Conservation (phyloP, 2,329 filamentous ascomycete species). For the Talaromyces sp. region DNA sequence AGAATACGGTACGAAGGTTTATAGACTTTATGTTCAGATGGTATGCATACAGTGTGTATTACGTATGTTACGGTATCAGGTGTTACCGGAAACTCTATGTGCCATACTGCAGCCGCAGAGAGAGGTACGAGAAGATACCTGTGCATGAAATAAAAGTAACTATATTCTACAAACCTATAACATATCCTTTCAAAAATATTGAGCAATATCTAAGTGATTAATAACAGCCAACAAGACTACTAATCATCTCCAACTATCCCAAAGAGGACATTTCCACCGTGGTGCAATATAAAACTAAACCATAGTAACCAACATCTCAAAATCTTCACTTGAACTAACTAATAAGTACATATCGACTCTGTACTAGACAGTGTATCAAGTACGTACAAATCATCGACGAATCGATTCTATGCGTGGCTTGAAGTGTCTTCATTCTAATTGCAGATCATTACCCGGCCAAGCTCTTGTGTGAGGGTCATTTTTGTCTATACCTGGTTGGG, state of each 20-base stretch:
- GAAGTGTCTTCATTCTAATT: slow-evolving; percentile 4
- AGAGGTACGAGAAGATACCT: neutral
- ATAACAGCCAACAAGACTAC: neutral
- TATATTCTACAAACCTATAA: neutral
- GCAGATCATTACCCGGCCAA: slow-evolving; percentile 8
- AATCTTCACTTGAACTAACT: neutral
- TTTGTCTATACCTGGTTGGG: neutral
- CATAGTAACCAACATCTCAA: neutral
- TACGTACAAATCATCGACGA: neutral
- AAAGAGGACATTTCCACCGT: neutral
- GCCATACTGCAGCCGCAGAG: neutral
- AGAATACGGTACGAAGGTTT: neutral
- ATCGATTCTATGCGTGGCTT: neutral
- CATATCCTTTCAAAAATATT: neutral
- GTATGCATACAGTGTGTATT: neutral
- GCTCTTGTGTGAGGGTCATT: neutral
- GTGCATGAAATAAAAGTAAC: neutral
- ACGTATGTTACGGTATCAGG: neutral
- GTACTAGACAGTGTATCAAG: neutral
- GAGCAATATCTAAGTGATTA: neutral
- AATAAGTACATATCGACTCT: neutral
- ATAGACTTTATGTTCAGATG: neutral
- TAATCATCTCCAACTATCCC: neutral
- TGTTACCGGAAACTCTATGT: neutral
- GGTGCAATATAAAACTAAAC: neutral